A percentile compares a stretch with the other conserved stretches of the same genome.
Evolutionary conservation across 495 filamentous ascomycete genomes (phyloP).

Genomic region (Massariosphaeria phaeospora): DNA sequence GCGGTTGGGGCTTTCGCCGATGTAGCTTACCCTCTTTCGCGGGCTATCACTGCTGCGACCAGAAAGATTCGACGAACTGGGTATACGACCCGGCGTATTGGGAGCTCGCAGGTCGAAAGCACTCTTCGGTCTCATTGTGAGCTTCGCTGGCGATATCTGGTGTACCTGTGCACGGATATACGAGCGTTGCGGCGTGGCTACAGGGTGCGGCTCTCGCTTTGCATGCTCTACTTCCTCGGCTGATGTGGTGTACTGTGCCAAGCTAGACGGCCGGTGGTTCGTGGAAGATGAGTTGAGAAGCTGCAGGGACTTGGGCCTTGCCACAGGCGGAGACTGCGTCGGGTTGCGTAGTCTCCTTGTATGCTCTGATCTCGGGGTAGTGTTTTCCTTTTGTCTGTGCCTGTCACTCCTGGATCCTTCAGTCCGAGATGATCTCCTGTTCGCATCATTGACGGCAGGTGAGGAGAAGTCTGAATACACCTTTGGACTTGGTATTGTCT

Average conservation of each 20-base stretch:
- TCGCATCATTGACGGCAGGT: not conserved
- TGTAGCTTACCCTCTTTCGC: not conserved
- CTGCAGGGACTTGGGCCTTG: not conserved
- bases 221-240: not conserved
- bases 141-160: not conserved
- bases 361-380: not conserved
- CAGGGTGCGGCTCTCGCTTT: not conserved
- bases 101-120: conserved; percentile 35
- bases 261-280: conserved; percentile 3
- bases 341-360: not conserved
- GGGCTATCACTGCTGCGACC: not conserved
- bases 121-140: conserved; percentile 24
- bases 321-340: not conserved
- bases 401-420: not conserved
- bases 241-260: conserved; percentile 15
- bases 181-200: not conserved
- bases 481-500: conserved; percentile 4
- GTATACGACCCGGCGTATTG: not conserved
- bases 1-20: not conserved
- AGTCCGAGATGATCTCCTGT: not conserved
- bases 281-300: not conserved
- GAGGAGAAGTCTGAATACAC: conserved; percentile 23
- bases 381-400: conserved; percentile 10
- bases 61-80: not conserved
- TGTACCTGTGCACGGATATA: conserved; percentile 7